A percentile compares a stretch with the other conserved stretches of the same genome.
Evolutionary conservation across 495 filamentous ascomycete genomes (phyloP).

Genomic region (Annulohypoxylon bovei): DNA sequence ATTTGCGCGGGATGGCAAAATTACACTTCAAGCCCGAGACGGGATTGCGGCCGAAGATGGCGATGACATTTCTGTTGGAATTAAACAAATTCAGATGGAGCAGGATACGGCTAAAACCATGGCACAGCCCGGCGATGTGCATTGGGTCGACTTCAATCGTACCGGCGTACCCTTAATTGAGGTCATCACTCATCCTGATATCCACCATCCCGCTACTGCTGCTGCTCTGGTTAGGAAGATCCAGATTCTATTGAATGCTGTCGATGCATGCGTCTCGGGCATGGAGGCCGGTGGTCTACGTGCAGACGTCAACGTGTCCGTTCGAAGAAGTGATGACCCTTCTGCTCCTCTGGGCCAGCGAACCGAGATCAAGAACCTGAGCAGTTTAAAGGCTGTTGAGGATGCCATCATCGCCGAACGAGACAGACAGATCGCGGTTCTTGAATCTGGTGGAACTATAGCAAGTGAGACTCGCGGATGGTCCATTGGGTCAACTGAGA

Average conservation of each 20-base stretch:
- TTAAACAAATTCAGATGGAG: slow-evolving; percentile 95
- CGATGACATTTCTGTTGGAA: slow-evolving; percentile 72
- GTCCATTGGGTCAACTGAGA: slow-evolving; percentile 81
- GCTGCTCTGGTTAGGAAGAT: slow-evolving; percentile 89
- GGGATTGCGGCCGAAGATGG: slow-evolving; percentile 79
- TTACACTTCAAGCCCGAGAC: slow-evolving; percentile 77
- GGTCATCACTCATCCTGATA: slow-evolving; percentile 90
- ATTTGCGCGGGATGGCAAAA: slow-evolving; percentile 78
- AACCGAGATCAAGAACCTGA: slow-evolving; percentile 98
- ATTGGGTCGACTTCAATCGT: slow-evolving; percentile 92
- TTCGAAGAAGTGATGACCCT: slow-evolving; percentile 63
- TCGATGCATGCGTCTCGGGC: slow-evolving; percentile 83
- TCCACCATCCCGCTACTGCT: slow-evolving; percentile 84
- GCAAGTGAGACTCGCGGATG: slow-evolving; percentile 93
- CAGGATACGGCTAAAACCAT: slow-evolving; percentile 97
- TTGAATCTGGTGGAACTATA: slow-evolving; percentile 80
- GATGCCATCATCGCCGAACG: slow-evolving; percentile 92
- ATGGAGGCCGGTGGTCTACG: slow-evolving; percentile 94
- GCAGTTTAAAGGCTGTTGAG: slow-evolving; percentile 92
- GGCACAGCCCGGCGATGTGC: slow-evolving; percentile 73
- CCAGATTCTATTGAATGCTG: slow-evolving; percentile 80
- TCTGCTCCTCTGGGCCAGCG: slow-evolving; percentile 75
- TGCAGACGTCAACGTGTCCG: slow-evolving; percentile 95
- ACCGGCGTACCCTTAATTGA: slow-evolving; percentile 91
- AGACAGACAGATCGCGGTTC: slow-evolving; percentile 81